Percentiles rank a stretch among this genome's conserved stretches.
Evolutionary conservation across 108 stramenopile species (phyloP).

Genomic region (Chaetoceros muelleri): DNA sequence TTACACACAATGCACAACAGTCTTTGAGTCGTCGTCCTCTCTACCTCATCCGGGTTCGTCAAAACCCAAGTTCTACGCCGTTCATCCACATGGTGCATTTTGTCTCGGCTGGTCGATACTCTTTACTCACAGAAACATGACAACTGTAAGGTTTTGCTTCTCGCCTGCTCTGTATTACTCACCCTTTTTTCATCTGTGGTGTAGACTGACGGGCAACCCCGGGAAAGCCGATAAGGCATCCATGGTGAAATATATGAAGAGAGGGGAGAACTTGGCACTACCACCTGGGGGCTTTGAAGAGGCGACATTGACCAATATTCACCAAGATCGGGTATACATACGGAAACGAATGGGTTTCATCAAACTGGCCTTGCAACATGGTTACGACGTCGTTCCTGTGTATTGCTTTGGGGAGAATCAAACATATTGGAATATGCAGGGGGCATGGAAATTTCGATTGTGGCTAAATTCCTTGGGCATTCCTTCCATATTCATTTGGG

Average conservation of each 20-base stretch:
- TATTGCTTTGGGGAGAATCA: conserved; percentile 54
- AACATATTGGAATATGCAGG: conserved; percentile 40
- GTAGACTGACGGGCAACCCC: conserved; percentile 26
- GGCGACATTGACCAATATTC: conserved; percentile 36
- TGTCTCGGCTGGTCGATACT: conserved; percentile 44
- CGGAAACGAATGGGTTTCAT: conserved; percentile 53
- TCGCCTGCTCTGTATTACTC: conserved; percentile 35
- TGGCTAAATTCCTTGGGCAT: conserved; percentile 20
- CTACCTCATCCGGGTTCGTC: conserved; percentile 1
- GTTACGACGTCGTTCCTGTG: conserved; percentile 41
- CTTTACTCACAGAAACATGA: conserved; percentile 16
- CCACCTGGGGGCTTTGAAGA: conserved; percentile 72
- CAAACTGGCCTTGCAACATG: conserved; percentile 41
- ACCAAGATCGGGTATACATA: conserved; percentile 45
- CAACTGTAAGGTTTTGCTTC: conserved; percentile 40
- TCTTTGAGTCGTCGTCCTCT: conserved; percentile 22
- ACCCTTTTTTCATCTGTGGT: conserved; percentile 45
- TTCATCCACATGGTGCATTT: conserved; percentile 56
- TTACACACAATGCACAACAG: conserved; percentile 18
- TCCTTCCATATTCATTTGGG: conserved; percentile 33
- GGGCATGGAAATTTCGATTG: conserved; percentile 22
- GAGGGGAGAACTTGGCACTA: conserved; percentile 29
- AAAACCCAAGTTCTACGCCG: conserved; percentile 31
- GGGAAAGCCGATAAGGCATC: conserved; percentile 26
- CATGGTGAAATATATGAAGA: conserved; percentile 19